Percentiles rank a stretch among this genome's conserved stretches.
phyloP scores from a whole-genome alignment of 2,329 filamentous ascomycete species.

The Orbilia ellipsospora region DNA sequence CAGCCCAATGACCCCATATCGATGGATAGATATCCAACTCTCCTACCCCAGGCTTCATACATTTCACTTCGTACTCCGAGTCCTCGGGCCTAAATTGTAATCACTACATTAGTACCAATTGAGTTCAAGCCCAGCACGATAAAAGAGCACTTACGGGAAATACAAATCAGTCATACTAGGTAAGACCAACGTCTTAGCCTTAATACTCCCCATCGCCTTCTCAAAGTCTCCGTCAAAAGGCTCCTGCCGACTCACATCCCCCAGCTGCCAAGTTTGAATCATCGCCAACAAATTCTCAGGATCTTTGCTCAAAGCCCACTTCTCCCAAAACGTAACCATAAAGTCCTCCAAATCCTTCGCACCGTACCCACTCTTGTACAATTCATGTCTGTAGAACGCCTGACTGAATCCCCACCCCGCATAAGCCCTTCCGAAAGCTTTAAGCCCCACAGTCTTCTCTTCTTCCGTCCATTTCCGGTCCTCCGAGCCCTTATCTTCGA shows the following conservation, averaged over 20 bases:
- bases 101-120: no score
- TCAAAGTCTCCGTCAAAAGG: slow-evolving; percentile 76
- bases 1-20: slow-evolving; percentile 75
- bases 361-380: slow-evolving; percentile 68
- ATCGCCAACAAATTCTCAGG: slow-evolving; percentile 80
- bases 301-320: slow-evolving; percentile 77
- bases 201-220: slow-evolving; percentile 75
- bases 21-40: slow-evolving; percentile 69
- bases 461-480: slow-evolving; percentile 67
- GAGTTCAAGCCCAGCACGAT: slow-evolving; percentile 44
- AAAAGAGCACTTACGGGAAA: slow-evolving; percentile 68
- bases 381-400: slow-evolving; percentile 77
- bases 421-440: slow-evolving; percentile 79
- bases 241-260: slow-evolving; percentile 75
- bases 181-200: slow-evolving; percentile 76
- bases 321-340: slow-evolving; percentile 79
- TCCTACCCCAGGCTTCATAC: slow-evolving; percentile 71
- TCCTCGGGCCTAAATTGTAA: slow-evolving; percentile 72
- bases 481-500: slow-evolving; percentile 59
- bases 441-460: slow-evolving; percentile 70
- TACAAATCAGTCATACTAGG: slow-evolving; percentile 81
- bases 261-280: slow-evolving; percentile 82
- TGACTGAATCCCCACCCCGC: slow-evolving; percentile 85
- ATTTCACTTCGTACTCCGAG: slow-evolving; percentile 76
- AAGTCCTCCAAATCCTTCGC: slow-evolving; percentile 78